Base-by-base conservation (phyloP, 2,329 filamentous ascomycete species). In the Gremmenia infestans region DNA sequence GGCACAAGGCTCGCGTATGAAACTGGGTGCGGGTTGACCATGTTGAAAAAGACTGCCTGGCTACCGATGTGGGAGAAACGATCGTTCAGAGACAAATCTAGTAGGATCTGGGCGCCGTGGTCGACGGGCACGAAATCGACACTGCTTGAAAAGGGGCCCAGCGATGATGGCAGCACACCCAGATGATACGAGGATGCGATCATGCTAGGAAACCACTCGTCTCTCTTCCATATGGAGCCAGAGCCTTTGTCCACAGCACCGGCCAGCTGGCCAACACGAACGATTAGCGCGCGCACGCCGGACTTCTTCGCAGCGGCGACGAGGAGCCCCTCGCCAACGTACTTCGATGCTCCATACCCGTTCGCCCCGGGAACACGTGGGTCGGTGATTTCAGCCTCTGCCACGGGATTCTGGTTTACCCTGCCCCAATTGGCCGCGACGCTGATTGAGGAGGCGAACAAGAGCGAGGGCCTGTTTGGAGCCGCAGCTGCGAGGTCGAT, bases 161-260 rank as follows among this genome's bases (percentile, higher is more conserved):
- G 60, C 5, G 65, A 59, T 3, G 67, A 63, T 0, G 77, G 76
- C 0, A 79, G 45, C 4, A 63, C 64, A 0, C 71, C 68, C 1
- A 76, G 60, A 8, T 71, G 65, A 5, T 69, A 59, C 0, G 73
- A 74, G 51, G 71, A 74, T 4, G 71, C 56, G 4, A 78, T 62
- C 23, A 79, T 68, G 47, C 54, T 72, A 0, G 82, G 82, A 2
- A 85, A 65, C 77, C 80, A 85, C 58, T 86, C 82, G 8, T 79
- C 73, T 22, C 68, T 70, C 57, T 81, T 83, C 82, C 82, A 86
- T 25, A 63, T 60, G 28, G 28, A 32, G 9, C 28, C 28, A 3
- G 28, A 32, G 28, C 0, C 81, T 81, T n/a, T 65, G 54, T 11
- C 55, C 65, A 15, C 70, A 66, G 6, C 61, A 23, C 77, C 77